Percentiles rank a stretch among this genome's conserved stretches.
Conservation (phyloP, 1,139 yeast species). For the Hansenula anomala region DNA sequence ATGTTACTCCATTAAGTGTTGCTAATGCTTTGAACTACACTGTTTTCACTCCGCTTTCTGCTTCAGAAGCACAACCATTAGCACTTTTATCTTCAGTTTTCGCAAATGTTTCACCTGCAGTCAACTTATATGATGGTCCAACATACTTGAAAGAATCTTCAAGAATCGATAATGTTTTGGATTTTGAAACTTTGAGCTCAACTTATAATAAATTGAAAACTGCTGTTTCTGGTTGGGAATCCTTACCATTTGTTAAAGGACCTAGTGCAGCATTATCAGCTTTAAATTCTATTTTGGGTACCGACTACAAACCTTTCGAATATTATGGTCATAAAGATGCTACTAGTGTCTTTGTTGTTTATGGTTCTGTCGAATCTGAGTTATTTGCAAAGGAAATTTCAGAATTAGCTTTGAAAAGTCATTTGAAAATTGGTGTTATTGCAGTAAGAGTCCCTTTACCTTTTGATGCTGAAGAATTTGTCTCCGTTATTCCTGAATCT, state of each 20-base stretch:
- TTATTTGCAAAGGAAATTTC: constrained; percentile 44
- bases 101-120: constrained; percentile 56
- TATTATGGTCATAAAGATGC: constrained; percentile 61
- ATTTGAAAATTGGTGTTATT: constrained; percentile 53
- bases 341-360: constrained; percentile 67
- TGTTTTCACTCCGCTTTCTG: constrained; percentile 64
- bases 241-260: constrained; percentile 28
- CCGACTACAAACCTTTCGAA: constrained; percentile 59
- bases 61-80: constrained; percentile 63
- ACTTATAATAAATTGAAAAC: constrained; percentile 35
- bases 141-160: constrained; percentile 55
- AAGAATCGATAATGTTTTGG: constrained; percentile 41
- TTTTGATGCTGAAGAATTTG: constrained; percentile 59
- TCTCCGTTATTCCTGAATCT: constrained; percentile 51
- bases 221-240: constrained; percentile 19
- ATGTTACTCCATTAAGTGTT: constrained; percentile 54
- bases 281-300: constrained; percentile 55
- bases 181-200: constrained; percentile 40
- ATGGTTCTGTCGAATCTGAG: constrained; percentile 67
- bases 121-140: constrained; percentile 79
- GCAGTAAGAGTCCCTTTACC: constrained; percentile 78
- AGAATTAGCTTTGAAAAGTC: constrained; percentile 28
- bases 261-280: constrained; percentile 43
- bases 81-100: constrained; percentile 63
- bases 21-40: constrained; percentile 67